phyloP scores from a whole-genome alignment of 305 asterid species.

The Ilex paraguariensis region DNA sequence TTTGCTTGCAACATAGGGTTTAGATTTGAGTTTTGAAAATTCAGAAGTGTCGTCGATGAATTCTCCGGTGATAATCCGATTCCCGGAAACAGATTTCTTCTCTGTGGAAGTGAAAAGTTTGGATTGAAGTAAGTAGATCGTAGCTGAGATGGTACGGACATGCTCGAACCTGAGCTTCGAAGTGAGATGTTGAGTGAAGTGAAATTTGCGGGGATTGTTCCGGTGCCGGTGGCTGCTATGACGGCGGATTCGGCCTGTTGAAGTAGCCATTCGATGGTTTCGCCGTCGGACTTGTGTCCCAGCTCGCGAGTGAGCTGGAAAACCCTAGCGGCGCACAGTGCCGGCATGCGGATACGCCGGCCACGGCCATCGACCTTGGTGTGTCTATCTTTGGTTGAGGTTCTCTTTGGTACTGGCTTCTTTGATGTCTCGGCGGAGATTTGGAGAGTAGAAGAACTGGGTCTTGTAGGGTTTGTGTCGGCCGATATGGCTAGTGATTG shows the following conservation, averaged over 20 bases:
- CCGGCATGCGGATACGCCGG: constrained; percentile 91
- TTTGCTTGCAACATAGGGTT: constrained; percentile 61
- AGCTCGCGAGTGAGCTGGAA: constrained; percentile 76
- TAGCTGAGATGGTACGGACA: constrained; percentile 83
- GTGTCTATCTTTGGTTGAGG: constrained; percentile 78
- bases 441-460: constrained; percentile 23
- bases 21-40: constrained; percentile 44
- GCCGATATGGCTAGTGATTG: constrained; percentile 46
- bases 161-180: constrained; percentile 85
- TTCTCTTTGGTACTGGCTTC: constrained; percentile 63
- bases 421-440: constrained; percentile 39
- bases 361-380: constrained; percentile 89
- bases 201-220: constrained; percentile 78
- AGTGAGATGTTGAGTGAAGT: constrained; percentile 69
- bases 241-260: constrained; percentile 82
- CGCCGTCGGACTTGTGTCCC: constrained; percentile 86
- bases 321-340: constrained; percentile 83
- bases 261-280: constrained; percentile 74
- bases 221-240: constrained; percentile 78
- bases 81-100: constrained; percentile 51
- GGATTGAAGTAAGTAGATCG: constrained; percentile 65
- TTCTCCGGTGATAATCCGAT: constrained; percentile 56
- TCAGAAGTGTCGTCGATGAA: constrained; percentile 50
- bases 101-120: constrained; percentile 45
- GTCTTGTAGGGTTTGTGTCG: constrained; percentile 27